These are phyloP conservation scores for Sporothrix variecibatus DNA, from an alignment of 2,329 filamentous ascomycete genomes.

Conservation along the genomic window DNA sequence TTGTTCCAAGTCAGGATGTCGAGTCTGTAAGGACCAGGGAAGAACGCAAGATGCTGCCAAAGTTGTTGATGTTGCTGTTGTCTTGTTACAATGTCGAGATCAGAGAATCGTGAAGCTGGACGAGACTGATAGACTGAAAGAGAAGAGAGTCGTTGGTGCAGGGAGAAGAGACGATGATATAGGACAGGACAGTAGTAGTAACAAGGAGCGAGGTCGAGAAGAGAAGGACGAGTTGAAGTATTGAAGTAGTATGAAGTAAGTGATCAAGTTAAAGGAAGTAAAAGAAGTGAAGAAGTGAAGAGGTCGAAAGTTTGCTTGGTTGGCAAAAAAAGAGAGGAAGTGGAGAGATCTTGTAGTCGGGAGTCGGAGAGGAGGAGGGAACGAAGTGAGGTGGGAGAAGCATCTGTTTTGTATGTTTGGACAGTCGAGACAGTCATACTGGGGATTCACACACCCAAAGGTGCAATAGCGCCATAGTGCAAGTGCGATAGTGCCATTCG, in stretches of 20 bases:
- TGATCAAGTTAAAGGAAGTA: background rate
- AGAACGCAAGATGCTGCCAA: background rate
- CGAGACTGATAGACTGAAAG: background rate
- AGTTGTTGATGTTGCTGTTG: background rate
- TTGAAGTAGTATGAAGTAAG: slow-evolving; percentile 3
- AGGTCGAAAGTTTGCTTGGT: background rate
- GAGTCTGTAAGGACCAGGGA: background rate
- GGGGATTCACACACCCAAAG: background rate
- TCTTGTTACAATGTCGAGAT: slow-evolving; percentile 12
- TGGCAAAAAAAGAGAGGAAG: slow-evolving; percentile 3
- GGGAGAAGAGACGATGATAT: background rate
- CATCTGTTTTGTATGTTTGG: slow-evolving; percentile 32
- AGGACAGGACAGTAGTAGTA: background rate
- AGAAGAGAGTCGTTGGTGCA: background rate
- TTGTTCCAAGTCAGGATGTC: slow-evolving; percentile 8
- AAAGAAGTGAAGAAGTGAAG: slow-evolving; percentile 8
- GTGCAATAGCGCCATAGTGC: background rate
- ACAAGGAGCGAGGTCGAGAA: slow-evolving; percentile 1
- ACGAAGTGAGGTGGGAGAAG: slow-evolving; percentile 29
- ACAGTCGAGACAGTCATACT: slow-evolving; percentile 20
- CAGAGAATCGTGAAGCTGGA: background rate
- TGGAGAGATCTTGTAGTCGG: slow-evolving; percentile 9
- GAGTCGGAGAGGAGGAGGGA: slow-evolving; percentile 5
- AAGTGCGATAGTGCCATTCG: background rate
- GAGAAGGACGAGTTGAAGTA: background rate